Percentiles rank a stretch among this genome's conserved stretches.
Evolutionary conservation across 169 alveolate genomes (phyloP).

Genomic region (Ichthyophthirius multifiliis): DNA sequence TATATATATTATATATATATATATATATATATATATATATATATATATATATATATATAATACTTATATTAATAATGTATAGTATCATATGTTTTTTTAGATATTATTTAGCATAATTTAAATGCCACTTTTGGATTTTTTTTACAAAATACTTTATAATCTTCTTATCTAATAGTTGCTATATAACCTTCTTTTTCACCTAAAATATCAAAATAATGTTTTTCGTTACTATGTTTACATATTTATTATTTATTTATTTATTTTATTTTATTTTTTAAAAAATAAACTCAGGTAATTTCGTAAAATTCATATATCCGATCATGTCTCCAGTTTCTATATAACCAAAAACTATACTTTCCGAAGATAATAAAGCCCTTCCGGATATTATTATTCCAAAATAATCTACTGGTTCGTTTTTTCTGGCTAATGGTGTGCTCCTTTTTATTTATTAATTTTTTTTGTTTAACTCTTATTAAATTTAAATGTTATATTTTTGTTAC

Average conservation of each 20-base stretch:
- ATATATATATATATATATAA: too few species aligned
- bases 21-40: too few species aligned
- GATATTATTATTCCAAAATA: not conserved
- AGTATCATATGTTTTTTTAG: not conserved
- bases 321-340: slow-evolving; percentile 4
- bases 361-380: not conserved
- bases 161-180: not conserved
- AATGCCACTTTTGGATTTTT: not conserved
- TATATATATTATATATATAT: not conserved
- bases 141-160: not conserved
- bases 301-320: slow-evolving; percentile 1
- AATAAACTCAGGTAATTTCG: not conserved
- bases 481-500: not conserved
- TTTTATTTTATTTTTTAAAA: too few species aligned
- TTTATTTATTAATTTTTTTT: not conserved
- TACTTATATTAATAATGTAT: not conserved
- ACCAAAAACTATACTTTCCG: not conserved
- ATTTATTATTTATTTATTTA: not conserved
- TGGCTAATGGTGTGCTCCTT: slow-evolving; percentile 4
- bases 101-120: not conserved
- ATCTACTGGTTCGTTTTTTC: not conserved
- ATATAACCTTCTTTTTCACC: not conserved
- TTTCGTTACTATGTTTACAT: not conserved
- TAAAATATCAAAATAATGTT: not conserved
- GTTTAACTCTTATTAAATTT: not conserved